phyloP scores from a whole-genome alignment of 495 filamentous ascomycete genomes.

The Daldinia decipiens region DNA sequence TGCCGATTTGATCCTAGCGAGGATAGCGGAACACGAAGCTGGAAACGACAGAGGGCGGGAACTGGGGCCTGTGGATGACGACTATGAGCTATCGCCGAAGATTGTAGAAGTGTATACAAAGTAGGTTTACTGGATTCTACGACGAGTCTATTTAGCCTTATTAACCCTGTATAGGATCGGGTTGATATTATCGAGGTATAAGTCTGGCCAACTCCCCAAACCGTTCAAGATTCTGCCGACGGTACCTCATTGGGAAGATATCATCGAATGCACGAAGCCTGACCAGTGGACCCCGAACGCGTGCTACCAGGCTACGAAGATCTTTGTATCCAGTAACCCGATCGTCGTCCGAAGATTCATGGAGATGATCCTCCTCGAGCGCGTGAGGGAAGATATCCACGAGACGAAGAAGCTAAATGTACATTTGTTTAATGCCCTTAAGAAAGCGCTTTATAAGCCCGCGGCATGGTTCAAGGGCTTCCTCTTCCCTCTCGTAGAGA shows the following conservation, averaged over 20 bases:
- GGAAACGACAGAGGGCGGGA: constrained; percentile 58
- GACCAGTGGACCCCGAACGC: constrained; percentile 90
- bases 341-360: constrained; percentile 81
- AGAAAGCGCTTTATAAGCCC: constrained; percentile 94
- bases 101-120: constrained; percentile 94
- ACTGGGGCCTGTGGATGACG: constrained; percentile 67
- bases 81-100: constrained; percentile 87
- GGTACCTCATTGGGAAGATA: constrained; percentile 87
- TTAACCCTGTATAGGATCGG: constrained; percentile 70
- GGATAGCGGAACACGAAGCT: constrained; percentile 92
- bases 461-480: constrained; percentile 97
- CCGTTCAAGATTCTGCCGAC: constrained; percentile 97
- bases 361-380: constrained; percentile 81
- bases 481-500: constrained; percentile 85
- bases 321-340: constrained; percentile 87
- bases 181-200: constrained; percentile 88
- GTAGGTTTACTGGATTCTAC: constrained; percentile 54
- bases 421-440: constrained; percentile 91
- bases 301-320: constrained; percentile 83
- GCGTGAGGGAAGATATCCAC: constrained; percentile 81
- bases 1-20: constrained; percentile 89
- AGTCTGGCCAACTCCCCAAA: constrained; percentile 93
- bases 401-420: constrained; percentile 88
- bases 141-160: not conserved
- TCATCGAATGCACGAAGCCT: constrained; percentile 82